Conservation (phyloP, 2,329 filamentous ascomycete species). For the Aspergillus versicolor region DNA sequence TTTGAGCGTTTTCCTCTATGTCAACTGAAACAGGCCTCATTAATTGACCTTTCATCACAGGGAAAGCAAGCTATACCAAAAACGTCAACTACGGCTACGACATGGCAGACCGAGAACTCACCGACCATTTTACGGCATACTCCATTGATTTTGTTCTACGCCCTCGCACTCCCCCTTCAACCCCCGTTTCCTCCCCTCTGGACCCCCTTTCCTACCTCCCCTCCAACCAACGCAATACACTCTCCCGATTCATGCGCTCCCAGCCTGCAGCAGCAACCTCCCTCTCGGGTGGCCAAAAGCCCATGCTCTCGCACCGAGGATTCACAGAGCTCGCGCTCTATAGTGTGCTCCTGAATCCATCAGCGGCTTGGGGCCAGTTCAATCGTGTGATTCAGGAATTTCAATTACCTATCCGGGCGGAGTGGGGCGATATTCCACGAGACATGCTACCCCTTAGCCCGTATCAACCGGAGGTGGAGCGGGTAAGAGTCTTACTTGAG, state of each 20-base stretch:
- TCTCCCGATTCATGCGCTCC: not conserved
- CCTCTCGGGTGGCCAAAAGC: conserved; percentile 7
- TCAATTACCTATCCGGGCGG: not conserved
- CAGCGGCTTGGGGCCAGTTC: not conserved
- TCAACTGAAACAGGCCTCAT: too few relatives aligned
- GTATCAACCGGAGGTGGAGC: conserved; percentile 12
- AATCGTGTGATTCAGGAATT: conserved; percentile 1
- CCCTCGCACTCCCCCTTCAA: conserved; percentile 1
- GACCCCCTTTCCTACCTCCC: conserved; percentile 1
- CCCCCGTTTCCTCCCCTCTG: not conserved
- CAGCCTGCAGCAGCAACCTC: not conserved
- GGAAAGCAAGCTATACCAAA: conserved; percentile 7
- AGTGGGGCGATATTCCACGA: conserved; percentile 8
- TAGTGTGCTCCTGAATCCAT: conserved; percentile 5
- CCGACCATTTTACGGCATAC: conserved; percentile 14
- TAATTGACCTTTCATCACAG: not conserved
- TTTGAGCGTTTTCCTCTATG: not conserved
- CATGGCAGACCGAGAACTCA: conserved; percentile 12
- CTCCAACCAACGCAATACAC: not conserved
- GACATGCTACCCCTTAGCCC: conserved; percentile 9
- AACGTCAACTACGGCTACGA: conserved; percentile 1
- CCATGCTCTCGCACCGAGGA: conserved; percentile 4
- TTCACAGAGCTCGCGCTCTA: not conserved
- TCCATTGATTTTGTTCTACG: conserved; percentile 9
- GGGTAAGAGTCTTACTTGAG: conserved; percentile 6